These are phyloP conservation scores for Yamadazyma diddensiae DNA, from an alignment of 1,139 yeast species.

Conservation along the genomic window DNA sequence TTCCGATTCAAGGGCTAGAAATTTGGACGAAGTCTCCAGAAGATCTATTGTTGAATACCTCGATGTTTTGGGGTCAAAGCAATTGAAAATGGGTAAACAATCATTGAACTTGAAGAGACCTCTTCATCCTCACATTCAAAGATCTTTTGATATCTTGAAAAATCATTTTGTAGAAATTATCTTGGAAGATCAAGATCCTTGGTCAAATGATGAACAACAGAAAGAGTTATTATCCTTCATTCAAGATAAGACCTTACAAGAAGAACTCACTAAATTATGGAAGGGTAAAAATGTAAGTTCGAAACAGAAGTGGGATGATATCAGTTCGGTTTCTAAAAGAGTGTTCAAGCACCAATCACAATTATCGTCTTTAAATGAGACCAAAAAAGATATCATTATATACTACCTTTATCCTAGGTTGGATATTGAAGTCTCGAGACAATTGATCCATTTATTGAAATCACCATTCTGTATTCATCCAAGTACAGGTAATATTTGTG, in stretches of 20 bases:
- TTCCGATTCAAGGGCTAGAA: slow-evolving; percentile 79
- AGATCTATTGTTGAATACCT: slow-evolving; percentile 79
- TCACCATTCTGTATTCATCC: slow-evolving; percentile 99
- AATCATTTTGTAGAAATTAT: slow-evolving; percentile 63
- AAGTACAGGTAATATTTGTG: slow-evolving; percentile 95
- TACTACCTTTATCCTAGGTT: slow-evolving; percentile 85
- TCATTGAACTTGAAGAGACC: slow-evolving; percentile 64
- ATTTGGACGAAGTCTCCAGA: slow-evolving; percentile 68
- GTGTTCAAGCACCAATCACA: slow-evolving; percentile 41
- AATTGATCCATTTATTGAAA: slow-evolving; percentile 85
- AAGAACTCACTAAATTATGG: slow-evolving; percentile 49
- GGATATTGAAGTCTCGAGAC: slow-evolving; percentile 90
- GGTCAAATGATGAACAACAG: slow-evolving; percentile 39
- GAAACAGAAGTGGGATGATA: slow-evolving; percentile 76
- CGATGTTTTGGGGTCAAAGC: slow-evolving; percentile 64
- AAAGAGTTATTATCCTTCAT: slow-evolving; percentile 58
- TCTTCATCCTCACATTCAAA: slow-evolving; percentile 80
- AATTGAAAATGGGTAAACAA: slow-evolving; percentile 30
- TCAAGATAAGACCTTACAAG: slow-evolving; percentile 58
- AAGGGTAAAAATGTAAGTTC: slow-evolving; percentile 35
- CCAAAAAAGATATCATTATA: slow-evolving; percentile 80
- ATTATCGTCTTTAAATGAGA: slow-evolving; percentile 53
- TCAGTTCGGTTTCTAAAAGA: slow-evolving; percentile 55
- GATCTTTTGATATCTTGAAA: slow-evolving; percentile 70
- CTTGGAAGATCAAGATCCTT: slow-evolving; percentile 82